Percentiles rank a stretch among this genome's conserved stretches.
phyloP scores from a whole-genome alignment of 2,329 filamentous ascomycete genomes.

The Calcarisporium arbuscula region DNA sequence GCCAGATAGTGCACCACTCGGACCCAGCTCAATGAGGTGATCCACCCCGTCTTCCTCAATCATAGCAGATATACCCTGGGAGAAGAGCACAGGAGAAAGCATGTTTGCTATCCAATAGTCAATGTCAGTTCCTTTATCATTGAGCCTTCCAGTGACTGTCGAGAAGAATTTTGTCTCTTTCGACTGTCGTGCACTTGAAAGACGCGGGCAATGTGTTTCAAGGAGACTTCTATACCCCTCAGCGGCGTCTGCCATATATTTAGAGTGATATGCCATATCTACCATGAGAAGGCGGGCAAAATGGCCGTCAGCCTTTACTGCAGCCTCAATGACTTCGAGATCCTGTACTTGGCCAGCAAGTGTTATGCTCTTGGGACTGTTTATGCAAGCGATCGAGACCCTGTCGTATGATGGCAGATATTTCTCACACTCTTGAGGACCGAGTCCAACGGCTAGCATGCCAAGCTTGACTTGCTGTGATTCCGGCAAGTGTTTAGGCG shows the following conservation, averaged over 20 bases:
- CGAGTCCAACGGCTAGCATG: slow-evolving; percentile 19
- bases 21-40: slow-evolving; percentile 15
- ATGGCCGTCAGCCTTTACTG: too few relatives aligned
- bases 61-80: not conserved
- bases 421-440: slow-evolving; percentile 10
- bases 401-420: slow-evolving; percentile 5
- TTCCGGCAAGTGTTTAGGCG: slow-evolving; percentile 5
- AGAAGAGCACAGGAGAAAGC: slow-evolving; percentile 16
- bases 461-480: slow-evolving; percentile 11
- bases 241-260: slow-evolving; percentile 21
- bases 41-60: too few relatives aligned
- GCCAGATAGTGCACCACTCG: slow-evolving; percentile 14
- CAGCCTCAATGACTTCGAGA: too few relatives aligned
- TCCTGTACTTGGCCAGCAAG: slow-evolving; percentile 14
- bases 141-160: not conserved
- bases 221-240: not conserved
- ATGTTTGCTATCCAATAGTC: slow-evolving; percentile 21
- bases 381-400: slow-evolving; percentile 16
- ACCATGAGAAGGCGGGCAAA: slow-evolving; percentile 11
- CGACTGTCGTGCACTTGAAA: slow-evolving; percentile 4
- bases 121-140: slow-evolving; percentile 1
- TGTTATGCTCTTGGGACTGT: slow-evolving; percentile 14
- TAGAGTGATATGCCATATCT: slow-evolving; percentile 20
- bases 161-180: not conserved
- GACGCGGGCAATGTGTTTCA: not conserved